Base-by-base conservation (phyloP, 768 basidiomycete species). In the Saitozyma sp. region DNA sequence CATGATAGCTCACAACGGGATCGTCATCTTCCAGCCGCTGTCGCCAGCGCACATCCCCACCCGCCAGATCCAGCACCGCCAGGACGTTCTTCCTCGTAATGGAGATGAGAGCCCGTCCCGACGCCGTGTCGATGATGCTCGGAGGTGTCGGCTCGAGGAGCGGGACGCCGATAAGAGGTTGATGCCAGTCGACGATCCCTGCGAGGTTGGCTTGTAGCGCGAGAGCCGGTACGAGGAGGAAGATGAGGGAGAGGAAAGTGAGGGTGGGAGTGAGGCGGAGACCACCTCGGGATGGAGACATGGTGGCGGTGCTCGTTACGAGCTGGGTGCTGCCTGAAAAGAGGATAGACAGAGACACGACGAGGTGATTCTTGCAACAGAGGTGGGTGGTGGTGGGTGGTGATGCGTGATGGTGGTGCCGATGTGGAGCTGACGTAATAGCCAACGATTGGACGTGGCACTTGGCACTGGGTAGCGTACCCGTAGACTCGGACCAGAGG, bases 31-130 rank as follows among this genome's bases (percentile, higher is more conserved):
- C 87, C 67, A 87, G 88, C 59, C 89, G 78, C 78, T 89, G 85
- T 78, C 93, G 84, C 93, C 93, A 96, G 17, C 83, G 91, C 91
- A 43, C 80, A 54, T 83, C 83, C 0, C 92, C 92, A 68, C 88
- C 84, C 9, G 82, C 81, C 8, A 85, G 83, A 71, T 88, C 83
- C 61, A 95, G 66, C 0, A 86, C 89, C 0, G 88, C 91, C 29
- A 95, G 79, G 0, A 94, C 87, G 78, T 93, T 94, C 70, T 83
- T 88, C 45, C 66, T 59, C 0, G 75, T 76, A 10, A 78, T 60
- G 6, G 61, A 51, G 3, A 78, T 48, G 1, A 74, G 46, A n/a
- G 68, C 41, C 39, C 57, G 59, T 13, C 65, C 64, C 0, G n/a
- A 9, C 6, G 62, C 17, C n/a, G 56, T 51, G 20, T 69, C 66